These are phyloP conservation scores for Neobulgaria alba DNA, from an alignment of 2,329 filamentous ascomycete species.

Conservation along the genomic window DNA sequence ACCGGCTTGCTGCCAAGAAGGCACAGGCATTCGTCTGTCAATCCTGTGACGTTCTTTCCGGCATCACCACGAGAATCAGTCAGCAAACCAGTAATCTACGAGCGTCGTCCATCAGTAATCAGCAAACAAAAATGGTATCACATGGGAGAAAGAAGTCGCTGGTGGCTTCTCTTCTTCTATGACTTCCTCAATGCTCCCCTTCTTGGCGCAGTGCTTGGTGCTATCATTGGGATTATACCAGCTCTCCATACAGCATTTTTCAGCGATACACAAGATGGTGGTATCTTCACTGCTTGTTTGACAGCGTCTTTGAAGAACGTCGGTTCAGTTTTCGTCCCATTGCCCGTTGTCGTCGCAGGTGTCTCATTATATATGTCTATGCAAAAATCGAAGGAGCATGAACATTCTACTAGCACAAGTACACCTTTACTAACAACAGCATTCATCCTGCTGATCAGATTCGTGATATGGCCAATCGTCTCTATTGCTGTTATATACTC, in stretches of 20 bases:
- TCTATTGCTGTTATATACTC: slow-evolving; percentile 47
- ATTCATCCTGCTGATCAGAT: slow-evolving; percentile 45
- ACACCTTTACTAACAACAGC: slow-evolving; percentile 42
- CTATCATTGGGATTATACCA: slow-evolving; percentile 50
- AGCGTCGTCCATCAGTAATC: slow-evolving; percentile 24
- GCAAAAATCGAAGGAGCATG: slow-evolving; percentile 35
- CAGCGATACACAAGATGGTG: slow-evolving; percentile 44
- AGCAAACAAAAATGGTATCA: slow-evolving; percentile 22
- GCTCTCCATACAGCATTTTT: slow-evolving; percentile 55
- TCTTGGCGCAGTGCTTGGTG: slow-evolving; percentile 50
- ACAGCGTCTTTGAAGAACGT: slow-evolving; percentile 53
- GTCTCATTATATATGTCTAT: slow-evolving; percentile 53
- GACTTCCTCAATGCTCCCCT: slow-evolving; percentile 54
- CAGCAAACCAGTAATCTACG: slow-evolving; percentile 6
- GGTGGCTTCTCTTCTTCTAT: slow-evolving; percentile 31
- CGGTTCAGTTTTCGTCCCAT: slow-evolving; percentile 53
- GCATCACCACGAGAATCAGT: slow-evolving; percentile 11
- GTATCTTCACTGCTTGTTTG: slow-evolving; percentile 59
- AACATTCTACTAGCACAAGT: slow-evolving; percentile 12
- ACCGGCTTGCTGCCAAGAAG: slow-evolving; percentile 39
- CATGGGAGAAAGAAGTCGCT: slow-evolving; percentile 24
- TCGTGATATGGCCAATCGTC: slow-evolving; percentile 51
- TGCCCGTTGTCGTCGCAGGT: slow-evolving; percentile 58
- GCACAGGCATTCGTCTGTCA: slow-evolving; percentile 13
- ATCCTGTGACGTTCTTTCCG: slow-evolving; percentile 26